phyloP scores from a whole-genome alignment of 2,329 filamentous ascomycete genomes.

The Coccinonectria pachysandricola region DNA sequence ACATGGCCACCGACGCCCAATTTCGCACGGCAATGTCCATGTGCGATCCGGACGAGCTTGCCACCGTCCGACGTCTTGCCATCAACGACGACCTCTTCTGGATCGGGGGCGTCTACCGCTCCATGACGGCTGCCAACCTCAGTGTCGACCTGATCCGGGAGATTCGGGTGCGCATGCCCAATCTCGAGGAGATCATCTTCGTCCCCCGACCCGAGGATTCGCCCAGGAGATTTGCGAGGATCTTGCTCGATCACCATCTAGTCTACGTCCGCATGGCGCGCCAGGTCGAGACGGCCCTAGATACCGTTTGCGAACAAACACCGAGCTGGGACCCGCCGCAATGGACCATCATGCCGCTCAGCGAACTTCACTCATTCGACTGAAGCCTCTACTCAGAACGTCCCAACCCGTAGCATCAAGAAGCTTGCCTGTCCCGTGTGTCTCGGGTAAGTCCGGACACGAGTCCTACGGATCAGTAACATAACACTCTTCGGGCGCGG shows the following conservation, averaged over 20 bases:
- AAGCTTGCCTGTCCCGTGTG: too few species aligned
- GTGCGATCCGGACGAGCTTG: slow-evolving; percentile 30
- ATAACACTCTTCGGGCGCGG: too few species aligned
- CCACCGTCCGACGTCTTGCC: slow-evolving; percentile 31
- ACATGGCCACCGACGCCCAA: slow-evolving; percentile 34
- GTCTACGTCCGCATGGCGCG: slow-evolving; percentile 25
- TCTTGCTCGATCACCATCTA: too few species aligned
- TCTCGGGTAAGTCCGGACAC: too few species aligned
- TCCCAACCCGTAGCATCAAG: too few species aligned
- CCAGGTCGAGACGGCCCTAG: slow-evolving; percentile 28
- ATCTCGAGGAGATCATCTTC: slow-evolving; percentile 33
- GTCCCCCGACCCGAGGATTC: slow-evolving; percentile 31
- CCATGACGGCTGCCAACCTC: slow-evolving; percentile 28
- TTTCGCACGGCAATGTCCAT: slow-evolving; percentile 35
- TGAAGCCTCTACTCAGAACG: slow-evolving; percentile 1
- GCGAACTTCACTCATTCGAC: slow-evolving; percentile 12
- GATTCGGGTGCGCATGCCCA: slow-evolving; percentile 28
- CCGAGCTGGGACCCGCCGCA: slow-evolving; percentile 24
- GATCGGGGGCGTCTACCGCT: slow-evolving; percentile 25
- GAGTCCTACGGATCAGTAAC: too few species aligned
- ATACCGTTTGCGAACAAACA: slow-evolving; percentile 19
- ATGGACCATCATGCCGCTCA: slow-evolving; percentile 28
- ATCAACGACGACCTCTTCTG: slow-evolving; percentile 36
- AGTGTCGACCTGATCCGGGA: slow-evolving; percentile 30
- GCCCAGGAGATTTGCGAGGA: too few species aligned